phyloP scores from a whole-genome alignment of 129 eudicot species.

The Helianthus tuberosus region DNA sequence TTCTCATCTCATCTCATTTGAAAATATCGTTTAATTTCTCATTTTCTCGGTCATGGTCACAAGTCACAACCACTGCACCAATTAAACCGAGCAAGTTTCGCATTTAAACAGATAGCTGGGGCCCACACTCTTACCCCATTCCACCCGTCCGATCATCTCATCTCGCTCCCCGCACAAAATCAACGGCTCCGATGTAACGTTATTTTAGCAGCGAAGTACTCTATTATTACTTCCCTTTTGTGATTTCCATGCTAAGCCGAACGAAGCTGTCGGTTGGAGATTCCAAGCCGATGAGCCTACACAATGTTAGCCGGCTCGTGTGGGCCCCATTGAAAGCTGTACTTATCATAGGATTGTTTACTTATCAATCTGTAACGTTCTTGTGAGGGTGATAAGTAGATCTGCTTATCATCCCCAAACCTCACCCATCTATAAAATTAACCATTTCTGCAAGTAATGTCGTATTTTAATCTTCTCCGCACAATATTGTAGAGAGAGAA shows the following conservation, averaged over 20 bases:
- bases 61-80: slow-evolving; percentile 17
- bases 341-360: fast-evolving
- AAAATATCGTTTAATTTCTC: neutral
- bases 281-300: slow-evolving; percentile 59
- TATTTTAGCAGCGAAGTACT: slow-evolving; percentile 8
- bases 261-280: slow-evolving; percentile 53
- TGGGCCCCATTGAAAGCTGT: slow-evolving; percentile 29
- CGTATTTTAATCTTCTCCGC: slow-evolving; percentile 41
- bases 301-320: slow-evolving; percentile 46
- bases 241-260: slow-evolving; percentile 33
- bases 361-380: slow-evolving; percentile 12
- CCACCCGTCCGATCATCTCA: slow-evolving; percentile 33
- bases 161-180: neutral
- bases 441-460: slow-evolving; percentile 57
- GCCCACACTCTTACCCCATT: slow-evolving; percentile 4
- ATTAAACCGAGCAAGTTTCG: slow-evolving; percentile 21
- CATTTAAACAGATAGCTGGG: slow-evolving; percentile 11
- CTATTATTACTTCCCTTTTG: neutral
- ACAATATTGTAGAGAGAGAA: slow-evolving; percentile 58
- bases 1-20: slow-evolving; percentile 12
- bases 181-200: neutral
- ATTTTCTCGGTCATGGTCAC: slow-evolving; percentile 26
- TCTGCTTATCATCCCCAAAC: slow-evolving; percentile 27
- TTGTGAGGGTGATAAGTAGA: slow-evolving; percentile 16
- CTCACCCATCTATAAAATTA: slow-evolving; percentile 43